Conservation (phyloP, 1,284 basidiomycete species). For the Paramarasmius palmivorus region DNA sequence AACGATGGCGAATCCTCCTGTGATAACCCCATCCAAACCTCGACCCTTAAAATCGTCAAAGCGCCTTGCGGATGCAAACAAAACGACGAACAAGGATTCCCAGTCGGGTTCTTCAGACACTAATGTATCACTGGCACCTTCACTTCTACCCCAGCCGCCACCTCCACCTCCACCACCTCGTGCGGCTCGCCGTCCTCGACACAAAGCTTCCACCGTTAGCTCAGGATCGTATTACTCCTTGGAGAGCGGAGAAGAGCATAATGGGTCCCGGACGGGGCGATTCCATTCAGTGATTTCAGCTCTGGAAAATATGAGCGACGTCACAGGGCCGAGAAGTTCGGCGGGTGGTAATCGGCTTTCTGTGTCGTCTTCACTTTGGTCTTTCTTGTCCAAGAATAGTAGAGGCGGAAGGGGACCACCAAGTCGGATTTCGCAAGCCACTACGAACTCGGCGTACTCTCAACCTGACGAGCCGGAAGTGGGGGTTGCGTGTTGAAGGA, state of each 20-base stretch:
- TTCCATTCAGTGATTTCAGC: constrained; percentile 33
- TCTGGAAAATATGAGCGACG: constrained; percentile 24
- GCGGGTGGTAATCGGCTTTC: constrained; percentile 19
- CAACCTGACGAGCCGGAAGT: constrained; percentile 19
- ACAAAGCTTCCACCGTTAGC: constrained; percentile 33
- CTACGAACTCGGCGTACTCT: constrained; percentile 24
- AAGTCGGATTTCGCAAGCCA: constrained; percentile 22
- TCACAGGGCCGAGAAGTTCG: constrained; percentile 16
- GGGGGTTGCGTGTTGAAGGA: constrained; percentile 24
- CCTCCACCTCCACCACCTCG: constrained; percentile 6
- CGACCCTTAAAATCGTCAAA: constrained; percentile 4
- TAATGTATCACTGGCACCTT: background rate
- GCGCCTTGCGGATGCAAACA: background rate
- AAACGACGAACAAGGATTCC: background rate
- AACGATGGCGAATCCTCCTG: background rate
- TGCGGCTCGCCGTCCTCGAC: constrained; percentile 4
- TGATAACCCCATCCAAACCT: constrained; percentile 6
- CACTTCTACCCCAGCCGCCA: constrained; percentile 3
- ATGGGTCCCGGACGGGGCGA: constrained; percentile 22
- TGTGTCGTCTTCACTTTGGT: constrained; percentile 22
- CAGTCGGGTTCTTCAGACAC: no score
- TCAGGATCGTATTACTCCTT: constrained; percentile 36
- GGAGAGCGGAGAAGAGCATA: constrained; percentile 36
- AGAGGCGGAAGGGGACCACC: background rate
- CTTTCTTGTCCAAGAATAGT: constrained; percentile 15